Base-by-base conservation (phyloP, 306 rosid genomes). In the Carpinus fangiana region DNA sequence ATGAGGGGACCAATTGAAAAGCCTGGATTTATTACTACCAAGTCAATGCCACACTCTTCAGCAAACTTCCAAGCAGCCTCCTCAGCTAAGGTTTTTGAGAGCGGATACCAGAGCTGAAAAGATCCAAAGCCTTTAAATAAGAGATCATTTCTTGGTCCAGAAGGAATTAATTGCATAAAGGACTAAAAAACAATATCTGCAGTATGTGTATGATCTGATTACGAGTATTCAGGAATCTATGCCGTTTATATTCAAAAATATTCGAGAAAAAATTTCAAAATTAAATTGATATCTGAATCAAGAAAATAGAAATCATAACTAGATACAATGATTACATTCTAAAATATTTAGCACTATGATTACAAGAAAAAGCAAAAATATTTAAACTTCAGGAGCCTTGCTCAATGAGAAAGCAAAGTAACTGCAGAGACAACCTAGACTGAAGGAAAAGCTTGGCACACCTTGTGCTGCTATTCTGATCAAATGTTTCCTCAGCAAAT, bases 31-130 rank as follows among this genome's bases (percentile, higher is more conserved):
- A 80, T 65, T 34, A 70, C 43, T 11, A 80, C 84, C 28, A 84
- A 52, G 41, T 80, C 74, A 8, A 80, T 76, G 36, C 76, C 74
- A 1, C 67, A 65, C 41, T 80, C 84, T 50, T 76, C 68, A 6
- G 74, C 72, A 67, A 72, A 84, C 47, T 57, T 76, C 84, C 84
- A 80, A 65, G 84, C 82, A 48, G 82, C 87, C 45, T 76, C 73
- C 78, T 84, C 84, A 23, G 80, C 85, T 62, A 80, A 66, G 2
- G 79, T 73, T 46, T 68, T 84, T 56, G 84, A 68, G 48, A 80
- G 78, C 72, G 21, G 43, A 65, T 84, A 79, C 84, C 84, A 80
- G 12, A 11, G 28, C 81, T 76, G 66, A 34, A 46, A 65, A 8
- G 16, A 34, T 10, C 23, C 21, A 34, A 65, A 57, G 21, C 64